Percentiles rank a stretch among this genome's conserved stretches.
These are phyloP conservation scores for Orbilia brochopaga DNA, from an alignment of 2,329 filamentous ascomycete species.

Conservation along the genomic window DNA sequence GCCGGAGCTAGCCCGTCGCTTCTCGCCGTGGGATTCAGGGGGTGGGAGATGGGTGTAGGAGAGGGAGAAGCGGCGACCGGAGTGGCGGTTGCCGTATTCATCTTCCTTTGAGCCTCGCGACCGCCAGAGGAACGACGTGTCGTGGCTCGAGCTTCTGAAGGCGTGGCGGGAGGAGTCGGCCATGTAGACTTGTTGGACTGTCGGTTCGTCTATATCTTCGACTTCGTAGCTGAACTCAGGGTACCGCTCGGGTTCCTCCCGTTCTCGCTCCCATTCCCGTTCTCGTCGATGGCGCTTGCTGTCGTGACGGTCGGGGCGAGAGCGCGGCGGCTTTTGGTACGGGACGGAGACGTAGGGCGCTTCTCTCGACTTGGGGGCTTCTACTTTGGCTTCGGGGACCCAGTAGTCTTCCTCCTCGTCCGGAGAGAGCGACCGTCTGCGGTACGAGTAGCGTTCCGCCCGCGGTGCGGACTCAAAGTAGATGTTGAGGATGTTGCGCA, in stretches of 20 bases:
- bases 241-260: constrained; percentile 12
- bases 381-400: constrained; percentile 31
- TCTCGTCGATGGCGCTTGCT: constrained; percentile 44
- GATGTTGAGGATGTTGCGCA: constrained; percentile 37
- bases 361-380: constrained; percentile 24
- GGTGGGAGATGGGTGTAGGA: constrained; percentile 44
- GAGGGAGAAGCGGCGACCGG: constrained; percentile 34
- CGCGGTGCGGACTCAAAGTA: constrained; percentile 30
- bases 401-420: constrained; percentile 45
- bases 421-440: constrained; percentile 34
- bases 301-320: constrained; percentile 44
- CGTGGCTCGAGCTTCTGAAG: constrained; percentile 47
- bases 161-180: constrained; percentile 39
- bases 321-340: constrained; percentile 31
- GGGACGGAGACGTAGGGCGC: constrained; percentile 31
- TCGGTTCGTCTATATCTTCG: constrained; percentile 34
- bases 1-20: constrained; percentile 26
- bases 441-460: constrained; percentile 44
- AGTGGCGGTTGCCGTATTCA: constrained; percentile 17
- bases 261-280: constrained; percentile 18
- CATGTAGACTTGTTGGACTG: constrained; percentile 25
- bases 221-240: constrained; percentile 41
- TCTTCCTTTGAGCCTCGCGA: constrained; percentile 30
- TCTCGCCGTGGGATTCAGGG: constrained; percentile 13
- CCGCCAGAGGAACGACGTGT: constrained; percentile 49